Percentiles rank a stretch among this genome's conserved stretches.
These are phyloP conservation scores for Leccinum longicurvipes DNA, from an alignment of 768 basidiomycete species.

Conservation along the genomic window DNA sequence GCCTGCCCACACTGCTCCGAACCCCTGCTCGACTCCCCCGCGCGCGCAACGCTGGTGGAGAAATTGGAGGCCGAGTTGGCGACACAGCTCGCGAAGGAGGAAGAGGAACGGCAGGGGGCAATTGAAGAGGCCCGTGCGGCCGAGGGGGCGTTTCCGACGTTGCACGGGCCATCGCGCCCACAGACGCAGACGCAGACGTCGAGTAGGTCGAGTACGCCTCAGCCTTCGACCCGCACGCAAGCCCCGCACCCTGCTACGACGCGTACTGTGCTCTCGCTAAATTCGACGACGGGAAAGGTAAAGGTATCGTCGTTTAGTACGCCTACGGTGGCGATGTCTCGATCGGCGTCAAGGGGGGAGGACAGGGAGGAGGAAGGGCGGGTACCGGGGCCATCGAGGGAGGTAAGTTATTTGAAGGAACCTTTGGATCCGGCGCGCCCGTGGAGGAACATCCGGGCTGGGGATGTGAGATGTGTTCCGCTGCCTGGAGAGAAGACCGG, in stretches of 20 bases:
- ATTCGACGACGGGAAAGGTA: constrained; percentile 48
- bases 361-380: constrained; percentile 37
- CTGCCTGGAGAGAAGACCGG: constrained; percentile 10
- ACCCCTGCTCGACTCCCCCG: constrained; percentile 35
- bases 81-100: constrained; percentile 45
- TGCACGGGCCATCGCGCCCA: constrained; percentile 27
- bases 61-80: constrained; percentile 44
- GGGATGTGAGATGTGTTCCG: constrained; percentile 37
- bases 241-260: constrained; percentile 28
- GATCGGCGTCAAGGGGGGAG: constrained; percentile 35
- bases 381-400: constrained; percentile 37
- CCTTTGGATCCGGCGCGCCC: constrained; percentile 32
- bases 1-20: constrained; percentile 54
- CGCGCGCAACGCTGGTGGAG: constrained; percentile 37
- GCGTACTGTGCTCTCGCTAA: constrained; percentile 60
- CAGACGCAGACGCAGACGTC: constrained; percentile 3
- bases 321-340: constrained; percentile 31
- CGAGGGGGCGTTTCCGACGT: constrained; percentile 61
- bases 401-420: constrained; percentile 36
- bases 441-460: constrained; percentile 43
- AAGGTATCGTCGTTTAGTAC: constrained; percentile 50
- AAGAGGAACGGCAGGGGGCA: constrained; percentile 43
- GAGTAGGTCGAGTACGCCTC: not conserved
- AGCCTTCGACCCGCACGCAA: not conserved
- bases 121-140: constrained; percentile 47